phyloP scores from a whole-genome alignment of 2,329 filamentous ascomycete species.

The Fusarium subglutinans region DNA sequence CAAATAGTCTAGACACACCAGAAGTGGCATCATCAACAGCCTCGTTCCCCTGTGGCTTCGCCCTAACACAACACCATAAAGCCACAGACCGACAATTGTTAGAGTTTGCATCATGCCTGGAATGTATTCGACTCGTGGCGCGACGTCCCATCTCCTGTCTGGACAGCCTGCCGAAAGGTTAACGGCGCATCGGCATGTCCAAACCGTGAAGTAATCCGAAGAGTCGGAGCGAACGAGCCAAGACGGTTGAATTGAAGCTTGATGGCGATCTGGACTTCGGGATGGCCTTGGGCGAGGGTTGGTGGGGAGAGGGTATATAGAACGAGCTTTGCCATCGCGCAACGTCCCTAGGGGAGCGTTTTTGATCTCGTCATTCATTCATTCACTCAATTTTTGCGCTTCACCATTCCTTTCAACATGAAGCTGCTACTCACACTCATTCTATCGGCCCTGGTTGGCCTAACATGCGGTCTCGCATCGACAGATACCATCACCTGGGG shows the following conservation, averaged over 20 bases:
- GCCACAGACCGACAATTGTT: background rate
- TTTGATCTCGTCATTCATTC: background rate
- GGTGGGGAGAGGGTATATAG: conserved; percentile 17
- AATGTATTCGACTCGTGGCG: conserved; percentile 18
- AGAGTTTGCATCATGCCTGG: conserved; percentile 1
- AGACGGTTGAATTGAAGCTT: background rate
- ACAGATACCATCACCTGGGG: conserved; percentile 69
- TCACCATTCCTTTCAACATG: conserved; percentile 23
- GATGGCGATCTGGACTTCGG: background rate
- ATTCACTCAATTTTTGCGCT: conserved; percentile 3
- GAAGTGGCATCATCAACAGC: conserved; percentile 1
- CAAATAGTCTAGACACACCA: background rate
- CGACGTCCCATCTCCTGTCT: background rate
- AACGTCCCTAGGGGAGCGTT: background rate
- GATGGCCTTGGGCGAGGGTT: background rate
- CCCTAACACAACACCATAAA: background rate
- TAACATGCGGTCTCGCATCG: conserved; percentile 49
- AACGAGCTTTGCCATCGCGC: background rate
- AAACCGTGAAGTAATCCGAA: background rate
- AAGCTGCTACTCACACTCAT: conserved; percentile 43
- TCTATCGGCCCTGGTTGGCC: conserved; percentile 46
- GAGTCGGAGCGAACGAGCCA: background rate
- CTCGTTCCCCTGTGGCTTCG: background rate
- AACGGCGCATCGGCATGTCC: conserved; percentile 2
- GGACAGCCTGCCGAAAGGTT: conserved; percentile 11